Evolutionary conservation across 306 rosid genomes (phyloP), one percentile per base, ranked within the genome.

Genomic region (Cucumis hystrix): DNA sequence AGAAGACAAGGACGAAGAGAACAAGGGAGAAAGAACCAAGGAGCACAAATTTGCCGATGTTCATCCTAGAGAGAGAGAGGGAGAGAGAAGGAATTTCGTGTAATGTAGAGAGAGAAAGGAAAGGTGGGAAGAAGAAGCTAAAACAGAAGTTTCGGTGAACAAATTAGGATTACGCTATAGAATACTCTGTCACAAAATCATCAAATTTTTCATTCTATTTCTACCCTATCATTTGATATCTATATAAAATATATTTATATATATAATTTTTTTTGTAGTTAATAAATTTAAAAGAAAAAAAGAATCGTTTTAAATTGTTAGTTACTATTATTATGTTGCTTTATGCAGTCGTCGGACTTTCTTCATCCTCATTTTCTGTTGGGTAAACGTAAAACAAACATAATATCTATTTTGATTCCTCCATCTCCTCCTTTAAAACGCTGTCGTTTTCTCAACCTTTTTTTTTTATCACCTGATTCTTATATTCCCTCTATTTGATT

Each of bases 151-250:
- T 86, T 83, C 85, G 84, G 15, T 63, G 66, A 65, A 1, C 30
- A 55, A 76, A 28, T 60, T 59, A 8, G 84, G 82, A 82, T 82
- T 83, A 82, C 85, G 87, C 82, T 76, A 76, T 71, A 78, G 2
- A 55, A 8, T 64, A 7, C 47, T 65, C 47, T 63, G 18, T 62
- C 45, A 30, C 45, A 39, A n/a, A 64, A 16, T 10, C 2, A 39
- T 10, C 25, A 16, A 16, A n/a, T 14, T 51, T 33, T 4, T 49
- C 14, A 2, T 6, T 41, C 10, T 45, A 43, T 30, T 17, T 9
- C 20, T 25, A 18, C 6, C 49, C 28, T 65, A 18, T 65, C 69
- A 0, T n/a, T 77, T 67, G 62, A 45, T 25, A 77, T 33, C 37
- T 33, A 33, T 4, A 33, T 33, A 33, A 33, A 30, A 2, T 30